Evolutionary conservation across 2,329 filamentous ascomycete genomes (phyloP).

Genomic region (Botryotinia globosa): DNA sequence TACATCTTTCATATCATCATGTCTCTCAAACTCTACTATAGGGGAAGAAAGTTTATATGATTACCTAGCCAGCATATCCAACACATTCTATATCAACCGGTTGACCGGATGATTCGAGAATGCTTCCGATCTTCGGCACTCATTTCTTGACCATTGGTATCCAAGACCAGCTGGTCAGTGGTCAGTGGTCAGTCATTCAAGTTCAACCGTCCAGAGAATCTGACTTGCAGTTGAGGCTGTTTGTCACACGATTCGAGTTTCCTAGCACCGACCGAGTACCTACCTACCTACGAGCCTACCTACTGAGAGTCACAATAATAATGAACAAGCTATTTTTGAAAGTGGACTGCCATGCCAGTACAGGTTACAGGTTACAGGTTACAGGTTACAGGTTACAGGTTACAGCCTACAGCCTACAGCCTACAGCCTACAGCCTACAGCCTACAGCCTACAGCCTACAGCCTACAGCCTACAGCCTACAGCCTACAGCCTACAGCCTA

Average conservation of each 20-base stretch:
- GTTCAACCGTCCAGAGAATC: not conserved
- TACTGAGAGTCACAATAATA: not conserved
- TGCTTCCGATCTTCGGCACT: not conserved
- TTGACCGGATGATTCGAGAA: not conserved
- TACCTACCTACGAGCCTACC: too few species aligned
- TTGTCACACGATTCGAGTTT: not conserved
- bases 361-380: not conserved
- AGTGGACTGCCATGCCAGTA: not conserved
- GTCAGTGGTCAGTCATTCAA: too few species aligned
- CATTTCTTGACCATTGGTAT: not conserved
- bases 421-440: too few species aligned
- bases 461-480: too few species aligned
- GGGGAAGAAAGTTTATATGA: not conserved
- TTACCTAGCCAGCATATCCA: not conserved
- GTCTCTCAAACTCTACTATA: not conserved
- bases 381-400: too few species aligned
- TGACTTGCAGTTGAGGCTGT: not conserved
- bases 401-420: too few species aligned
- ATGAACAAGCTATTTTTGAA: slow-evolving; percentile 6
- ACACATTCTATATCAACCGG: not conserved
- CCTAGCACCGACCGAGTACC: too few species aligned
- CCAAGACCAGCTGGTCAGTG: not conserved
- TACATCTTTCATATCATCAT: not conserved
- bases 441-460: too few species aligned
- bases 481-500: too few species aligned